Base-by-base conservation (phyloP, 495 filamentous ascomycete genomes). In the Podospora fimiseda region DNA sequence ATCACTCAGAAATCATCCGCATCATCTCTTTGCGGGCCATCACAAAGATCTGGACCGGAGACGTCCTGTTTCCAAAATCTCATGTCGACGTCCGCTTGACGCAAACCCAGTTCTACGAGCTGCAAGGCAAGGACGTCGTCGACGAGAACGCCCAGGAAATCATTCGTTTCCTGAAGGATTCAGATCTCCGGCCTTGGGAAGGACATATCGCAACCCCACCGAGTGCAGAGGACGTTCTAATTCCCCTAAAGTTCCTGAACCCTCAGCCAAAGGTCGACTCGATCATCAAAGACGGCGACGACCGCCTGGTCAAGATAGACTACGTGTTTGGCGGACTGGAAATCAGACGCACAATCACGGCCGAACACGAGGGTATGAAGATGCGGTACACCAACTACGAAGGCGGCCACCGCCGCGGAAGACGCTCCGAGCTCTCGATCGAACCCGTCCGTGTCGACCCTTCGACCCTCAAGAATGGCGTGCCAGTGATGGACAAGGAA, bases 281-380 rank as follows among this genome's bases (percentile, higher is more conserved):
- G 30, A 47, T 33, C 6, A 9, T 6, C 3, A 19, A 40, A 24
- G 11, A n/a, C 16, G 33, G 18, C 14, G 13, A 15, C 19, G 37
- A 27, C 37, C 9, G 66, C 13, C 27, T 61, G 20, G 18, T 70
- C 20, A 49, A 62, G 19, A 58, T 76, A 9, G 52, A 68, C 33
- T 80, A 82, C 66, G 56, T 68, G 18, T 75, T 77, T 55, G 66
- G 64, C 22, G 71, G 71, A 2, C 50, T 77, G 6, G 76, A 81
- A 44, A 56, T 74, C 7, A 65, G 68, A 7, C 66, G 66, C 20
- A 58, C 60, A 40, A 53, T 75, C 18, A 52, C 64, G 1, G 56
- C 73, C 21, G 56, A 61, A 3, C 73, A 65, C 59, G 46, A 63
- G 1, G 64, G 62, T 20, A 72, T 71, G 63, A 61, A 48, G 4